Evolutionary conservation across 495 filamentous ascomycete genomes (phyloP), one percentile per base, ranked within the genome.

Genomic region (Tirmania nivea): DNA sequence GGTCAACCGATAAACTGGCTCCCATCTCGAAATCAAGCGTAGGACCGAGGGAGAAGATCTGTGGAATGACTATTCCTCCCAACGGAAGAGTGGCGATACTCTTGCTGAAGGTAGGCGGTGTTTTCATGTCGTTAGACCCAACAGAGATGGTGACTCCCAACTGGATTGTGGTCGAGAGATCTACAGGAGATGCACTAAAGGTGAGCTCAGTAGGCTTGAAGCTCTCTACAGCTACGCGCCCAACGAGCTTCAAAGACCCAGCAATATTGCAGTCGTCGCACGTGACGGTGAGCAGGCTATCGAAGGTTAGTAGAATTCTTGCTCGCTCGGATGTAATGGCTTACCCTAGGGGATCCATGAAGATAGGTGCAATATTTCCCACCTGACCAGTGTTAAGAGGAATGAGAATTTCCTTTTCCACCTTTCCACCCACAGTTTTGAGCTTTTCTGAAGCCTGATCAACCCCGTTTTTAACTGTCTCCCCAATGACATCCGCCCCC

Each of bases 251-350:
- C 35, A 67, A 60, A 21, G 56, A 61, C 9, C 67, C 67, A 0
- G 37, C 52, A 1, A 69, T 54, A 48, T 58, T 69, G 47, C 67
- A 69, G 25, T 68, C 59, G 39, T 55, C 51, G 21, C 67, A 69
- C 34, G 63, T 64, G 6, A 69, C 20, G 3, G 50, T 52, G 10
- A 69, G 7, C 55, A 39, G 35, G 62, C 59, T 14, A 34, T 49
- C 6, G 7, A 5, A 21, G 8, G 1, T 34, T 53, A 10, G 48
- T 50, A 5, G 48, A 31, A 16, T 50, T 14, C 39, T 45, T 21
- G 14, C 34, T 55, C 25, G 36, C 4, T 35, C 35, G 14, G 12
- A 16, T 16, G 10, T 19, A 10, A 17, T 42, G n/a, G 20, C 49
- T 31, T 56, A 56, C 58, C 21, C 39, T 1, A 50, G 10, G 3